Base-by-base conservation (phyloP, 2,329 filamentous ascomycete species). In the Calonectria pauciramosa region DNA sequence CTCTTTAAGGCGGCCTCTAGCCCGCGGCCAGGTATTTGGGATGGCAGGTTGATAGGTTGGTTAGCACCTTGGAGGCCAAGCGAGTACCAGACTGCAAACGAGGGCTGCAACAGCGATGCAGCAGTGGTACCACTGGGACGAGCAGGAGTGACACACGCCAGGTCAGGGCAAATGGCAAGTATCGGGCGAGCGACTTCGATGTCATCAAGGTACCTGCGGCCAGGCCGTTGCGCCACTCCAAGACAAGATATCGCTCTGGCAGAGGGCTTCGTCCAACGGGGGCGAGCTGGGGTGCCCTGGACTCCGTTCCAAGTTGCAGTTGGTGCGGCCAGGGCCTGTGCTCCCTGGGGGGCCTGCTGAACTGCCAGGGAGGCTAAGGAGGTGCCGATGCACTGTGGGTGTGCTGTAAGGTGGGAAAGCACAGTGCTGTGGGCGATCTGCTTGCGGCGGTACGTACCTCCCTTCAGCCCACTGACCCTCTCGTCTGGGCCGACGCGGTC, bases 221-320 rank as follows among this genome's bases (percentile, higher is more conserved):
- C 56, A 79, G 71, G 65, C 76, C 78, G 76, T 79, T 78, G 59
- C 74, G 72, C 70, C 72, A 78, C 75, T 59, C 69, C 28, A 64
- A 38, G 76, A 75, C 64, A 74, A 80, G 72, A 72, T 71, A 71
- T 73, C 71, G 68, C 71, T 72, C 47, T 56, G 68, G 8, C 69
- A 65, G 23, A 28, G 65, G 26, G 30, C 28, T 44, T 70, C 52
- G 41, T 34, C 32, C 67, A 70, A 63, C 67, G 38, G 41, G 30
- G 54, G 67, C 38, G 38, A 52, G 47, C 68, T 70, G 36, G 68
- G 68, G 68, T 68, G 66, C 66, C 66, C 66, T 38, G 51, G 28
- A 36, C 49, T 59, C 47, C 51, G 49, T 56, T 36, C 66, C 36
- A 52, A 32, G 51, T 68, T 69, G 67, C 52, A 30, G 64, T 36